phyloP scores from a whole-genome alignment of 2,329 filamentous ascomycete species.

The Curvularia spicifera region DNA sequence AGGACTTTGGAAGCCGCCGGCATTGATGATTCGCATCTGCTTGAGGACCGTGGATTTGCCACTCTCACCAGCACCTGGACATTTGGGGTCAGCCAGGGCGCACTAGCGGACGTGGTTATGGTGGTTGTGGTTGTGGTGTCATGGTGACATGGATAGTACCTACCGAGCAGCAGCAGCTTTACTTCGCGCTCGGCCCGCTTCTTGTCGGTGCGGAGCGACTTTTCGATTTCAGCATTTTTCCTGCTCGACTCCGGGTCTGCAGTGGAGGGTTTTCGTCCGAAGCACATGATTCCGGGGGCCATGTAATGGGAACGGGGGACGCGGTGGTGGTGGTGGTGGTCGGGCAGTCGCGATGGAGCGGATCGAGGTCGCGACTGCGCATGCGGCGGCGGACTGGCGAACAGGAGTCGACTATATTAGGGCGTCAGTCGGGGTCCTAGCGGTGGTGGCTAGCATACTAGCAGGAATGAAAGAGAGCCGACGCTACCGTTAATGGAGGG shows the following conservation, averaged over 20 bases:
- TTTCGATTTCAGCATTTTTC: conserved; percentile 78
- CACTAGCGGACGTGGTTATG: too few relatives aligned
- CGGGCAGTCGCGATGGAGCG: conserved; percentile 10
- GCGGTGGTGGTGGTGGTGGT: not conserved
- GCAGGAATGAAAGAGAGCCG: conserved; percentile 8
- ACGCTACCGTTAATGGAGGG: conserved; percentile 20
- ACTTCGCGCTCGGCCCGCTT: conserved; percentile 86
- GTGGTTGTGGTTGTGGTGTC: not conserved
- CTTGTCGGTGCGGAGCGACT: conserved; percentile 82
- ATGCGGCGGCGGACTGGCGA: conserved; percentile 6
- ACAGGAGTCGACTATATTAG: conserved; percentile 1
- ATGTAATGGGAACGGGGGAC: conserved; percentile 28
- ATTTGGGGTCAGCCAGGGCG: conserved; percentile 31
- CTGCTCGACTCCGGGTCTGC: conserved; percentile 54
- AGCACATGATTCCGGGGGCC: conserved; percentile 58
- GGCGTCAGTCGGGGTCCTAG: conserved; percentile 8
- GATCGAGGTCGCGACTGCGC: conserved; percentile 15
- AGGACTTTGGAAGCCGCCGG: conserved; percentile 84
- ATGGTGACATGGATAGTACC: conserved; percentile 38
- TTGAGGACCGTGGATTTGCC: conserved; percentile 97
- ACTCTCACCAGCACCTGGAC: conserved; percentile 86
- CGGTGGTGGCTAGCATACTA: conserved; percentile 8
- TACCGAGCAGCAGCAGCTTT: conserved; percentile 92
- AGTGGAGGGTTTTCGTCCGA: conserved; percentile 57
- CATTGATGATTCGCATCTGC: conserved; percentile 98